A percentile compares a stretch with the other conserved stretches of the same genome.
Evolutionary conservation across 257 asterid species (phyloP).

Genomic region (Nicotiana tabacum): DNA sequence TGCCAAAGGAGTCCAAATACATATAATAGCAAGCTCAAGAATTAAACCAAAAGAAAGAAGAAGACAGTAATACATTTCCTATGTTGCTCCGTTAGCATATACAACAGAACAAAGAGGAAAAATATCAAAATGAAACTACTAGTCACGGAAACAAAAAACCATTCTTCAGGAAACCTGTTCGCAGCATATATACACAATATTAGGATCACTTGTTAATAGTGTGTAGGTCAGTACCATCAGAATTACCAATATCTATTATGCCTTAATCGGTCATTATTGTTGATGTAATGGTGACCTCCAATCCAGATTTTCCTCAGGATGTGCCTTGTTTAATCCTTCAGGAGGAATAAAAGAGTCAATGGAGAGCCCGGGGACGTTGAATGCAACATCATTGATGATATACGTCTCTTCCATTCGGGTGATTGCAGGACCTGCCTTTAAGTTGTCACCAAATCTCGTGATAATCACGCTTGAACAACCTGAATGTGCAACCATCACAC

Average conservation of each 20-base stretch:
- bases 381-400: conserved; percentile 63
- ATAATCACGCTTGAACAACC: conserved; percentile 64
- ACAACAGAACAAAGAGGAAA: neutral
- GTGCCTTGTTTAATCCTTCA: conserved; percentile 45
- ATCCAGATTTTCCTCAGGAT: conserved; percentile 35
- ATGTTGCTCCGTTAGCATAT: neutral
- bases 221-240: neutral
- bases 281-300: conserved; percentile 51
- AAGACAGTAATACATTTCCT: too few relatives aligned
- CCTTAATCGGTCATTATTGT: neutral
- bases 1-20: too few relatives aligned
- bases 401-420: conserved; percentile 81
- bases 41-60: too few relatives aligned
- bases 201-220: neutral
- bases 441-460: conserved; percentile 63
- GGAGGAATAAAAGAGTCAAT: conserved; percentile 74
- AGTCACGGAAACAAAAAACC: neutral
- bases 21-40: too few relatives aligned
- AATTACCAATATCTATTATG: neutral
- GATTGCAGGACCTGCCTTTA: conserved; percentile 47
- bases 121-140: neutral
- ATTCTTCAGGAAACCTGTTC: neutral
- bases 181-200: neutral
- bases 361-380: conserved; percentile 71
- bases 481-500: conserved; percentile 67